phyloP scores from a whole-genome alignment of 2,329 filamentous ascomycete species.

The Aspergillus latus region DNA sequence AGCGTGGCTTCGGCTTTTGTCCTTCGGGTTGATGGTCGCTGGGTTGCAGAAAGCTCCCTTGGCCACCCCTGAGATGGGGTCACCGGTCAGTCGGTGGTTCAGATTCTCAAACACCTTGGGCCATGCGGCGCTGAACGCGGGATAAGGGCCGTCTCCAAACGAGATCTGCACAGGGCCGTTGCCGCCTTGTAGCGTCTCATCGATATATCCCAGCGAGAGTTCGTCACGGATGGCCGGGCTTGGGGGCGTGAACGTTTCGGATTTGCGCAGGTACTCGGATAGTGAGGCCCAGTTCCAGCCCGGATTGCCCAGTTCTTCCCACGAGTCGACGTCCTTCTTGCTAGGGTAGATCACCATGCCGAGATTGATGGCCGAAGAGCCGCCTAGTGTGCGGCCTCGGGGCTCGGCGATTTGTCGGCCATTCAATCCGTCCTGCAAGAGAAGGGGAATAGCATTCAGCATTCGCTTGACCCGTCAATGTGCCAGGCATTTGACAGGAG shows the following conservation, averaged over 20 bases:
- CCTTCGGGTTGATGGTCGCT: constrained; percentile 16
- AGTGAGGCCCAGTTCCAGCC: constrained; percentile 49
- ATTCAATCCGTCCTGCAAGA: constrained; percentile 29
- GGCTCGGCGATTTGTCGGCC: constrained; percentile 44
- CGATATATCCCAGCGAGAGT: constrained; percentile 12
- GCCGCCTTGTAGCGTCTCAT: constrained; percentile 23
- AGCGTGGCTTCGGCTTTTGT: constrained; percentile 20
- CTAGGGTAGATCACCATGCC: constrained; percentile 24
- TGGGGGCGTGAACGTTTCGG: constrained; percentile 28
- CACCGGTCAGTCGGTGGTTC: constrained; percentile 14
- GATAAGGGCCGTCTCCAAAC: constrained; percentile 17
- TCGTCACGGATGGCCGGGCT: not conserved
- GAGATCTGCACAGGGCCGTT: constrained; percentile 24
- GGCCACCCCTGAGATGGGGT: constrained; percentile 18
- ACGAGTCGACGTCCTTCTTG: constrained; percentile 45
- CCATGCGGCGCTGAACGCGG: constrained; percentile 21
- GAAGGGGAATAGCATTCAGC: not conserved
- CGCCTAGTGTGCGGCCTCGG: constrained; percentile 52
- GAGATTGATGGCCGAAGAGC: constrained; percentile 50
- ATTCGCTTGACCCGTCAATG: too few species aligned
- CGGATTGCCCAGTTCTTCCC: constrained; percentile 48
- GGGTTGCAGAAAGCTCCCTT: constrained; percentile 19
- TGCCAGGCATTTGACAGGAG: too few species aligned
- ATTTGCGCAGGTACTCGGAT: constrained; percentile 53
- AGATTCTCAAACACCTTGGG: constrained; percentile 17